Conservation (phyloP, 768 basidiomycete genomes). For the Leucocoprinus sp. region DNA sequence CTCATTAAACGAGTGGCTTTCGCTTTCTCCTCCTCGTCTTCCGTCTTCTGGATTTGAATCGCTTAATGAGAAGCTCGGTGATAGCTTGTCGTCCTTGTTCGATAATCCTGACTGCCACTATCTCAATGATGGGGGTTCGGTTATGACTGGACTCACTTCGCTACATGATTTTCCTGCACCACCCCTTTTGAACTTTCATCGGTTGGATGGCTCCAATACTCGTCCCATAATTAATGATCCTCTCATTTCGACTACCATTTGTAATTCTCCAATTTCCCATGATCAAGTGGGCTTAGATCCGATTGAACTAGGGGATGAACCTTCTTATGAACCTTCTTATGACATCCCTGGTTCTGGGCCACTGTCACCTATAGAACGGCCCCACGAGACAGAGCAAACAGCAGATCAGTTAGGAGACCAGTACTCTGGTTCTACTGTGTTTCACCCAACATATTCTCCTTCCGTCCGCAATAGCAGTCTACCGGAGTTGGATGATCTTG, state of each 20-base stretch:
- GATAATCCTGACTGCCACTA: background rate
- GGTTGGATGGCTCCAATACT: background rate
- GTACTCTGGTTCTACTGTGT: background rate
- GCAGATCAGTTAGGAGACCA: background rate
- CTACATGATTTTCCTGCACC: background rate
- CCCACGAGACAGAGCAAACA: background rate
- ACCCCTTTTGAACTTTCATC: background rate
- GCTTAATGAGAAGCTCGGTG: background rate
- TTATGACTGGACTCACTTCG: background rate
- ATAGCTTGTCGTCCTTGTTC: background rate
- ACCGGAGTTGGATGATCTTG: constrained; percentile 1
- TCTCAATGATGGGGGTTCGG: background rate
- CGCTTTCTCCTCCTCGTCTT: background rate
- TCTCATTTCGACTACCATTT: background rate
- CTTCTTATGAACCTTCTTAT: background rate
- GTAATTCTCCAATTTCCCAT: background rate
- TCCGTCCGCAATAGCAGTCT: background rate
- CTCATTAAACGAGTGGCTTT: background rate
- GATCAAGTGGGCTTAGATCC: background rate
- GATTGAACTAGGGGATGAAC: constrained; percentile 2
- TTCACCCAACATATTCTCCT: background rate
- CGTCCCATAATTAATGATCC: background rate
- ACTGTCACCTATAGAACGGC: background rate
- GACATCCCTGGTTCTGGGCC: background rate
- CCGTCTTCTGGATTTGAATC: background rate